Conservation (phyloP, 164 flowering plant genomes). For the Nymphaea colorata region DNA sequence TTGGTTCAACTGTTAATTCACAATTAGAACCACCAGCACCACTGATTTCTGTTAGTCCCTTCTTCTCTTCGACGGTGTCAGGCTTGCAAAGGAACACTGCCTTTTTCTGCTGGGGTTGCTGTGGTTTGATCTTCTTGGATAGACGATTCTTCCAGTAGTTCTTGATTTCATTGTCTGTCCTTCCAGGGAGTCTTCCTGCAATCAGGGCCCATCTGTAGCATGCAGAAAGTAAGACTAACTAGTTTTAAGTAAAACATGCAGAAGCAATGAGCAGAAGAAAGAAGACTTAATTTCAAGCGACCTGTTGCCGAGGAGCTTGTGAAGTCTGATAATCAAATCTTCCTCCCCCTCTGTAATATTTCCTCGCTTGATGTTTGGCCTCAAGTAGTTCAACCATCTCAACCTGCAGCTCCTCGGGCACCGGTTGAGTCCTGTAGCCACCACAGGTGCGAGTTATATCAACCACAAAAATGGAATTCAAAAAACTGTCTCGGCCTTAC, state of each 20-base stretch:
- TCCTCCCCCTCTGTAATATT: slow-evolving; percentile 6
- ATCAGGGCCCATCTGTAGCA: background rate
- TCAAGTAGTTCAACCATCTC: slow-evolving; percentile 11
- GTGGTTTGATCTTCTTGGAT: background rate
- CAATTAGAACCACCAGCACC: background rate
- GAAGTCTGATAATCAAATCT: slow-evolving; percentile 12
- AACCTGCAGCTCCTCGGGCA: slow-evolving; percentile 10
- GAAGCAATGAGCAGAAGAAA: background rate
- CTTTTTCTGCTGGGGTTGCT: background rate
- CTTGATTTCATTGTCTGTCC: background rate
- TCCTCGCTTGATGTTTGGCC: slow-evolving; percentile 11
- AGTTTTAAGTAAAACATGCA: background rate
- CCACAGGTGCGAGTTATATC: background rate
- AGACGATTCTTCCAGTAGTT: background rate
- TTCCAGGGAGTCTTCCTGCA: background rate
- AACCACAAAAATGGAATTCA: background rate
- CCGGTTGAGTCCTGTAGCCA: slow-evolving; percentile 7
- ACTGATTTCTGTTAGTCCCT: background rate
- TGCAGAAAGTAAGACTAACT: background rate
- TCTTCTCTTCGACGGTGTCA: background rate
- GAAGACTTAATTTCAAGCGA: background rate
- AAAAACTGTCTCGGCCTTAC: background rate
- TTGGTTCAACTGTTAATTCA: background rate
- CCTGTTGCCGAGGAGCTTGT: slow-evolving; percentile 15
- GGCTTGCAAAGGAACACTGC: background rate